These are phyloP conservation scores for Xylariomycetidae sp. DNA, from an alignment of 2,329 filamentous ascomycete genomes.

Conservation along the genomic window DNA sequence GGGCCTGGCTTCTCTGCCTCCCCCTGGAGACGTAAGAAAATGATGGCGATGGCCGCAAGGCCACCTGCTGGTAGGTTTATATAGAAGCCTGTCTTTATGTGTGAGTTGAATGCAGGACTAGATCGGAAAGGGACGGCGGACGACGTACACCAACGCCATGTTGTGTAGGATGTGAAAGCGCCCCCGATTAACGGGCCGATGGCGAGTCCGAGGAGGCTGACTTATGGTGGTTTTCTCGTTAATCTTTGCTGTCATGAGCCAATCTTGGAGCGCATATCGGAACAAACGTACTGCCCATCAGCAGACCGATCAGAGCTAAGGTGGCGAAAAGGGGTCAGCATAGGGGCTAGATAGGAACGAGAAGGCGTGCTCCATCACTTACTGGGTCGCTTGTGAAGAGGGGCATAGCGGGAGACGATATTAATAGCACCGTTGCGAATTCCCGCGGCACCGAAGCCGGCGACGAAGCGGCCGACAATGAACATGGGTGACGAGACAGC, in stretches of 20 bases:
- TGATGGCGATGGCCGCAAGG: slow-evolving; percentile 13
- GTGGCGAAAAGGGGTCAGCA: too few species aligned
- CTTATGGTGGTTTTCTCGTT: too few species aligned
- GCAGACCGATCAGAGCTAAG: slow-evolving; percentile 13
- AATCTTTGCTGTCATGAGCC: too few species aligned
- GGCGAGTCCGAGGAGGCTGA: slow-evolving; percentile 39
- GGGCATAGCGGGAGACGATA: slow-evolving; percentile 32
- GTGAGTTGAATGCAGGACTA: background rate
- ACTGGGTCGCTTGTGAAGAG: slow-evolving; percentile 26
- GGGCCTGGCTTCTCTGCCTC: background rate
- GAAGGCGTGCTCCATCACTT: too few species aligned
- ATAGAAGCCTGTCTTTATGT: slow-evolving; percentile 38
- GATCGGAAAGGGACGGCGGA: background rate
- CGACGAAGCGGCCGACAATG: slow-evolving; percentile 41
- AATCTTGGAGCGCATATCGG: too few species aligned
- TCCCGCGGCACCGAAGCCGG: slow-evolving; percentile 39
- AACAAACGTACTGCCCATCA: slow-evolving; percentile 13
- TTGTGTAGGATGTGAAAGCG: slow-evolving; percentile 32
- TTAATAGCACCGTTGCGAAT: slow-evolving; percentile 38
- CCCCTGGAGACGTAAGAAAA: background rate
- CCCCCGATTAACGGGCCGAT: slow-evolving; percentile 44
- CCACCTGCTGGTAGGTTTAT: slow-evolving; percentile 39
- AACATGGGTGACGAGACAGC: slow-evolving; percentile 36
- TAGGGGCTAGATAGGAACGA: too few species aligned
- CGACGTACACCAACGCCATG: slow-evolving; percentile 40